Conservation (phyloP, 2,329 filamentous ascomycete genomes). For the Aspergillus tamarii region DNA sequence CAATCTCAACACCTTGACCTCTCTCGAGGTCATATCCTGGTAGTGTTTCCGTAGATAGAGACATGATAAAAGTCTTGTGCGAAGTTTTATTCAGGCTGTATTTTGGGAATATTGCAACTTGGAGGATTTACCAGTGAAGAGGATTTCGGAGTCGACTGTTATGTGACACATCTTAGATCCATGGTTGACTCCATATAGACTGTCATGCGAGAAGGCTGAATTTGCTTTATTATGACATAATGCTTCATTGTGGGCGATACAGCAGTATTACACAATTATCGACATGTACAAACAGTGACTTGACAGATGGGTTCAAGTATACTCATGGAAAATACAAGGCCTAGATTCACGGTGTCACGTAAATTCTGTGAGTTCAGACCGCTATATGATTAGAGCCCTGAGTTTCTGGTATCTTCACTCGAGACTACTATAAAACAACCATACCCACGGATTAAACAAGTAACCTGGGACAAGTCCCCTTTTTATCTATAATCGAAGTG, state of each 20-base stretch:
- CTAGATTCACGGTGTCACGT: background rate
- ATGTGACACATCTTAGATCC: background rate
- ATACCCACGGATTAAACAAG: background rate
- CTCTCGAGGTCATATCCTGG: background rate
- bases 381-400: background rate
- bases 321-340: background rate
- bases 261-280: background rate
- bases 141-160: background rate
- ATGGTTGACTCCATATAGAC: background rate
- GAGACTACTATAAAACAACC: background rate
- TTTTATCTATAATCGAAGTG: background rate
- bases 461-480: background rate
- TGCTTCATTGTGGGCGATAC: background rate
- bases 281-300: background rate
- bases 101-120: background rate
- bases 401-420: background rate
- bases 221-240: background rate
- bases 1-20: background rate
- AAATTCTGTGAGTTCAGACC: background rate
- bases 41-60: background rate
- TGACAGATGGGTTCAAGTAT: background rate
- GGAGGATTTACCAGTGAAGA: background rate
- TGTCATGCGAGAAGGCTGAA: background rate
- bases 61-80: background rate
- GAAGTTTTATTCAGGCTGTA: background rate